Evolutionary conservation across 768 basidiomycete genomes (phyloP), one percentile per base, ranked within the genome.

Genomic region (Kwoniella europaea): DNA sequence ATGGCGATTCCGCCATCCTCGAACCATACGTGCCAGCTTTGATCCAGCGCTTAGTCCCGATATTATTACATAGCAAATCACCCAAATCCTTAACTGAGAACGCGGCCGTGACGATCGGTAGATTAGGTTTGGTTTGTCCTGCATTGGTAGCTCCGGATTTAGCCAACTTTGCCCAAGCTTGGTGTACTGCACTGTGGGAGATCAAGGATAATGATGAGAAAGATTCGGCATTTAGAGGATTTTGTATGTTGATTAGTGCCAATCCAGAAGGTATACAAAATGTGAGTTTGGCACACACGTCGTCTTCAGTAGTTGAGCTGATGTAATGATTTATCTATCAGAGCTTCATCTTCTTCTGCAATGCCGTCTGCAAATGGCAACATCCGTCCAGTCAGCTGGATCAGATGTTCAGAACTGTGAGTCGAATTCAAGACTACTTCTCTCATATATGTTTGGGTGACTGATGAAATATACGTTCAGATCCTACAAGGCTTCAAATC

Each of bases 191-290:
- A 7, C 85, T 99, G 65, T 94, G 94, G 82, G 97, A 98, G 84
- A 99, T 99, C 83, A 91, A 97, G 73, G 97, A 99, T 79, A 99
- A 98, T 79, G 96, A 98, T 77, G 97, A 99, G 86, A 99, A 98
- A 85, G 97, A 98, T 79, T 98, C 94, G 22, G 97, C 97, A 6
- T 99, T 98, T 89, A 88, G 95, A 67, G 97, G 97, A 2, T 89
- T 99, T 77, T 99, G 97, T 84, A 93, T 93, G 35, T 90, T 98
- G 46, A 93, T 98, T 71, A 93, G 95, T 84, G 89, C 89, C 41
- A 99, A 99, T 82, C 97, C 97, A 18, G 89, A 89, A 71, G 97
- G 96, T 2, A 93, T 98, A 70, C 89, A 92, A 54, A 94, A 94
- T 89, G 94, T 92, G 67, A 71, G 90, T 84, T 16, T 7, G 18